Evolutionary conservation across 1,139 yeast species (phyloP).

Genomic region (Saccharomyces hybrid): DNA sequence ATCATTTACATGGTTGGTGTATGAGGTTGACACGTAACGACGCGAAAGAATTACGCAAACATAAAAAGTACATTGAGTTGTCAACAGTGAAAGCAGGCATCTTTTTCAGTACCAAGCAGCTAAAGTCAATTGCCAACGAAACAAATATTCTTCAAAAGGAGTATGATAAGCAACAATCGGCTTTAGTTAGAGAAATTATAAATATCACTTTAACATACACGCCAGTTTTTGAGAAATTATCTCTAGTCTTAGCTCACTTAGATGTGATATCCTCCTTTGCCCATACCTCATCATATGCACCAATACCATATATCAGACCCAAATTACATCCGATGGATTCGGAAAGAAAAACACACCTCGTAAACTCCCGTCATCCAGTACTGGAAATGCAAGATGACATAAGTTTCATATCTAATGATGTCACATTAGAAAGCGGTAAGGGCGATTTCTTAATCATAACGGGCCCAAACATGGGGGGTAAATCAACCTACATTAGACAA

Average conservation of each 20-base stretch:
- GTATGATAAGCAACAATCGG: conserved; percentile 67
- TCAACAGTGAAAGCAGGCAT: conserved; percentile 95
- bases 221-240: conserved; percentile 63
- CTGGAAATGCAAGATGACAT: conserved; percentile 87
- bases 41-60: conserved; percentile 67
- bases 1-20: conserved; percentile 87
- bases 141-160: conserved; percentile 53
- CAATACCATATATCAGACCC: conserved; percentile 75
- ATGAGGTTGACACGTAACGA: conserved; percentile 86
- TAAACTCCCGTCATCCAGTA: conserved; percentile 86
- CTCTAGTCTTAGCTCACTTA: conserved; percentile 58
- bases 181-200: conserved; percentile 75
- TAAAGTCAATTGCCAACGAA: conserved; percentile 53
- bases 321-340: conserved; percentile 48
- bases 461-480: conserved; percentile 99
- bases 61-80: conserved; percentile 59
- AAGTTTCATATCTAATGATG: conserved; percentile 82
- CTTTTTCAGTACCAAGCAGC: conserved; percentile 66
- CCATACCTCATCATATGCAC: conserved; percentile 76
- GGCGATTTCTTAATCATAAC: conserved; percentile 78
- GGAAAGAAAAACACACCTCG: conserved; percentile 48
- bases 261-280: conserved; percentile 87
- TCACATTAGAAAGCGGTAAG: conserved; percentile 42
- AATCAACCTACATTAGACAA: conserved; percentile 89
- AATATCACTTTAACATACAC: conserved; percentile 73